These are phyloP conservation scores for Linum lewisii DNA, from an alignment of 345 rosid genomes.

Conservation along the genomic window DNA sequence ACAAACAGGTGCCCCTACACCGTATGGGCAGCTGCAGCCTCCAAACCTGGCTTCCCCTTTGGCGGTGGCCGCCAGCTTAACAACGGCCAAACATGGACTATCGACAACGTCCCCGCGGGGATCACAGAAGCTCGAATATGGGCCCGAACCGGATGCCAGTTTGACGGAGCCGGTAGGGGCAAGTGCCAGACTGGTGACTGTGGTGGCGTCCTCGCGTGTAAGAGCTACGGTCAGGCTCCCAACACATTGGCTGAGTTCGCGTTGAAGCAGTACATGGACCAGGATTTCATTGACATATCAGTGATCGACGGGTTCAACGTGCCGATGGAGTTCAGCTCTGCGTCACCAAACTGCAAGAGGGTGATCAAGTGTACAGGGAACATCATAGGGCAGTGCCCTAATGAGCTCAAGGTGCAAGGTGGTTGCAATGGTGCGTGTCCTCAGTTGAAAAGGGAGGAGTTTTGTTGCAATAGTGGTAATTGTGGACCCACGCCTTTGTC, in stretches of 20 bases:
- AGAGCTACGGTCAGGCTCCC: slow-evolving; percentile 22
- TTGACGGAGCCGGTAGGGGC: slow-evolving; percentile 13
- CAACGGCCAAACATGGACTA: slow-evolving; percentile 15
- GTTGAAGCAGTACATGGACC: slow-evolving; percentile 9
- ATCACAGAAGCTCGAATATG: slow-evolving; percentile 18
- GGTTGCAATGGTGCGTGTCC: slow-evolving; percentile 41
- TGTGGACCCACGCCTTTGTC: slow-evolving; percentile 24
- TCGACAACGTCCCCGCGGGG: slow-evolving; percentile 6
- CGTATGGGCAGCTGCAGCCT: slow-evolving; percentile 16
- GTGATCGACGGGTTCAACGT: slow-evolving; percentile 31
- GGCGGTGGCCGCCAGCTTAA: slow-evolving; percentile 21
- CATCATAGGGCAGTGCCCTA: slow-evolving; percentile 32
- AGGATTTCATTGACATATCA: slow-evolving; percentile 30
- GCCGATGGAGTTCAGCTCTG: slow-evolving; percentile 28
- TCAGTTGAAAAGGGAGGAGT: slow-evolving; percentile 27
- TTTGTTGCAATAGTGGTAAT: slow-evolving; percentile 34
- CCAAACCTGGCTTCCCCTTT: neutral
- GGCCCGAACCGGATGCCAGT: slow-evolving; percentile 23
- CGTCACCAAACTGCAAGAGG: slow-evolving; percentile 12
- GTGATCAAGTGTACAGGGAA: slow-evolving; percentile 26
- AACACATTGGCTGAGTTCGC: slow-evolving; percentile 27
- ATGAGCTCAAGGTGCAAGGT: slow-evolving; percentile 23
- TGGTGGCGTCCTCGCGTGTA: slow-evolving; percentile 19
- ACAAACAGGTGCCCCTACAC: slow-evolving; percentile 13
- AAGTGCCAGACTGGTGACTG: slow-evolving; percentile 19